A percentile compares a stretch with the other conserved stretches of the same genome.
phyloP scores from a whole-genome alignment of 2,329 filamentous ascomycete genomes.

The Talaromyces sp. region DNA sequence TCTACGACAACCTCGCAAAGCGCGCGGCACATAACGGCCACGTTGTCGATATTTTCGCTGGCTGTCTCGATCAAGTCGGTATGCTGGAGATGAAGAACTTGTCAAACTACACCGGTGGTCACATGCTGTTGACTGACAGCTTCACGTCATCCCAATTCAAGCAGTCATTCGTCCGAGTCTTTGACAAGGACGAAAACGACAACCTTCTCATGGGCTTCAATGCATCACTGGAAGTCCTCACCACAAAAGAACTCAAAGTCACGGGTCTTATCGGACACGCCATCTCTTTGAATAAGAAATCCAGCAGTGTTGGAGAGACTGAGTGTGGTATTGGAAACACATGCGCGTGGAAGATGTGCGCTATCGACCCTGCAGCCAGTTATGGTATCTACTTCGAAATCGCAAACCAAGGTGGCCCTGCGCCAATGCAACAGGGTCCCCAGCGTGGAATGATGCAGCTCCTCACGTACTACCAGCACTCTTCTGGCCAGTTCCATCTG shows the following conservation, averaged over 20 bases:
- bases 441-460: conserved; percentile 98
- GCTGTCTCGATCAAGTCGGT: conserved; percentile 94
- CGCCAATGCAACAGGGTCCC: conserved; percentile 76
- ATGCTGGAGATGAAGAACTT: conserved; percentile 97
- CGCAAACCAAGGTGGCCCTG: conserved; percentile 82
- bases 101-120: conserved; percentile 90
- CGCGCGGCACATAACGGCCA: conserved; percentile 94
- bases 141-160: conserved; percentile 99
- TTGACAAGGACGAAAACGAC: conserved; percentile 93
- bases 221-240: conserved; percentile 88
- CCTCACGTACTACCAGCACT: conserved; percentile 97
- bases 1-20: conserved; percentile 92
- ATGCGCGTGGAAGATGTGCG: conserved; percentile 99
- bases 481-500: conserved; percentile 91
- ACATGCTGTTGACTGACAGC: conserved; percentile 97
- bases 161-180: conserved; percentile 94
- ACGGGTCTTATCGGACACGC: conserved; percentile 96
- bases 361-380: conserved; percentile 87
- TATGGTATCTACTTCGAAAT: conserved; percentile 98
- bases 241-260: conserved; percentile 96
- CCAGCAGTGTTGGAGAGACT: conserved; percentile 91
- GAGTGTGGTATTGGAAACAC: conserved; percentile 98
- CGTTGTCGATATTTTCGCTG: conserved; percentile 95
- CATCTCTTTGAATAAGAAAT: conserved; percentile 96
- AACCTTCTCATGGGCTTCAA: conserved; percentile 98